Conservation (phyloP, 2,329 filamentous ascomycete species). For the Mycosphaerella sp. region DNA sequence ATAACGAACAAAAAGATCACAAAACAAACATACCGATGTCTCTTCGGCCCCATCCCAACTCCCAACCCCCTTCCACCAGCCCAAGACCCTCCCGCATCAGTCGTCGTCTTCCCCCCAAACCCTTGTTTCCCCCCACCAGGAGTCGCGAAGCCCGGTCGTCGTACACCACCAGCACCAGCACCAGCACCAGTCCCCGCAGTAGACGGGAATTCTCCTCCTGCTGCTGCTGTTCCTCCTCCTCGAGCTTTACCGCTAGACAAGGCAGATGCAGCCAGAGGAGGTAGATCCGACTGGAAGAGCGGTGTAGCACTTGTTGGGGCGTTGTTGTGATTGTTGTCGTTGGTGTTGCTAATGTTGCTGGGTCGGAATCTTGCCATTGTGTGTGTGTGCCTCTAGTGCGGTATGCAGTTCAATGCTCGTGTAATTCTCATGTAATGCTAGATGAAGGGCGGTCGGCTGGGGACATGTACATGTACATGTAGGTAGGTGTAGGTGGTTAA, state of each 20-base stretch:
- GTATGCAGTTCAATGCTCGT: background rate
- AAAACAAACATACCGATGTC: slow-evolving; percentile 20
- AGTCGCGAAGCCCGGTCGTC: background rate
- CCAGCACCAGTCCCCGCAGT: background rate
- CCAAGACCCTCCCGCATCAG: background rate
- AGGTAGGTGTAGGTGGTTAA: too few relatives aligned
- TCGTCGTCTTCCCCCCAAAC: slow-evolving; percentile 9
- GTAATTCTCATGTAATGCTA: background rate
- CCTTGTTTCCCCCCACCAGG: background rate
- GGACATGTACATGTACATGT: too few relatives aligned
- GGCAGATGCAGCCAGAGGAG: background rate
- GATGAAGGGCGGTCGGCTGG: background rate
- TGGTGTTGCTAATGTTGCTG: background rate
- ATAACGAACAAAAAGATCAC: too few relatives aligned
- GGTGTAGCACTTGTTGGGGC: too few relatives aligned
- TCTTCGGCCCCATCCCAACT: slow-evolving; percentile 18
- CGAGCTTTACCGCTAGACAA: background rate
- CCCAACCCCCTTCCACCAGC: slow-evolving; percentile 1
- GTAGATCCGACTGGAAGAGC: background rate
- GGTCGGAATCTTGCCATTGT: background rate
- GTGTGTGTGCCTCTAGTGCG: background rate
- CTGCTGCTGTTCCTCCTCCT: background rate
- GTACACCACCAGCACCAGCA: background rate
- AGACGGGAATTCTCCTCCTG: background rate
- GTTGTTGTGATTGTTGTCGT: too few relatives aligned